A percentile compares a stretch with the other conserved stretches of the same genome.
Conservation (phyloP, 768 basidiomycete species). For the Paxillus involutus region DNA sequence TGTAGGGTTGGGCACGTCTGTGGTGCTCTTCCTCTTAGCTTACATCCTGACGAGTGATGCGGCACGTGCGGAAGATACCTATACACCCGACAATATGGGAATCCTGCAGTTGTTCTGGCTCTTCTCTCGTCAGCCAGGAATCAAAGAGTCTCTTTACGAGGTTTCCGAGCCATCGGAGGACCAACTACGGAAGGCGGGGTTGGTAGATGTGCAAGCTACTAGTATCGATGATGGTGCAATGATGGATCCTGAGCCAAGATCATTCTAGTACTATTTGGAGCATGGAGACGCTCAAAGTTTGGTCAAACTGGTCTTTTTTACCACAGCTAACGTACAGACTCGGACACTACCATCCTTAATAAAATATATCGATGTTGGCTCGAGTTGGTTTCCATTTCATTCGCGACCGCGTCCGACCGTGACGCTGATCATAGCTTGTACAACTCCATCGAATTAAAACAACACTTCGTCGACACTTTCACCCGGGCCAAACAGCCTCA, state of each 20-base stretch:
- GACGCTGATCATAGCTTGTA: too few species aligned
- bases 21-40: not conserved
- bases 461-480: too few species aligned
- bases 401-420: too few species aligned
- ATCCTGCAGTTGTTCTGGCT: slow-evolving; percentile 7
- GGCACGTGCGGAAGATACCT: not conserved
- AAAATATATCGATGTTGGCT: too few species aligned
- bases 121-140: not conserved
- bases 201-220: slow-evolving; percentile 1
- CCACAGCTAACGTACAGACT: too few species aligned
- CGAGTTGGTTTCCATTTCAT: too few species aligned
- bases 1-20: not conserved
- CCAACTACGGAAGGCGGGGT: not conserved
- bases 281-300: too few species aligned
- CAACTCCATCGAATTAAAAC: too few species aligned
- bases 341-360: too few species aligned
- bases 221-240: not conserved
- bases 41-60: not conserved
- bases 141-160: not conserved
- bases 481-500: too few species aligned
- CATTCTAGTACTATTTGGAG: too few species aligned
- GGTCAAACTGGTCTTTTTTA: too few species aligned
- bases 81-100: not conserved
- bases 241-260: not conserved
- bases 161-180: slow-evolving; percentile 1